Base-by-base conservation (phyloP, 2,329 filamentous ascomycete species). In the Phialophora chinensis region DNA sequence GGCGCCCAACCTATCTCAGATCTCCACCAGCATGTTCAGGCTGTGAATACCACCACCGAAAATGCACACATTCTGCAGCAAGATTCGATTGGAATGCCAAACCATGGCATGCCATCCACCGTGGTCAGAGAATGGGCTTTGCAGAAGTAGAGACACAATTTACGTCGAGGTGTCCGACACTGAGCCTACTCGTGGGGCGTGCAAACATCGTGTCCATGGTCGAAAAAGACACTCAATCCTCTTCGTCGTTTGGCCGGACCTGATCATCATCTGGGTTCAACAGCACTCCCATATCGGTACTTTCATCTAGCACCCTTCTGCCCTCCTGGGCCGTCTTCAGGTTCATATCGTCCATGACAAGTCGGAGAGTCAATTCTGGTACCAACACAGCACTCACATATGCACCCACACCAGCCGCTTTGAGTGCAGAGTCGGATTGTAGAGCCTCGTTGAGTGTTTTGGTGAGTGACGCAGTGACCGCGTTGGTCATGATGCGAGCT, bases 301-400 rank as follows among this genome's bases (percentile, higher is more conserved):
- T 92, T 69, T 90, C 86, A 69, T 84, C 80, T 73, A 94, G 77
- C 23, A 93, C 86, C 29, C 78, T 77, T 71, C 82, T 72, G 25
- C 82, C 81, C 23, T 78, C 77, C 8, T 76, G 73, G 11, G 75
- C 75, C 10, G 29, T 60, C n/a, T 52, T 17, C 1, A 86, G 79
- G 0, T 75, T 71, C 83, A 87, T 83, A 66, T 89, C 87, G 63
- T 88, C 85, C 77, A 82, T 85, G 20, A 89, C 85, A 20, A 89
- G 75, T 63, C 79, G 71, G 1, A 84, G 76, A 0, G 83, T 82
- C 53, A 87, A 72, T 73, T 96, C 93, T 0, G 91, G 91, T 27
- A 96, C 91, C 67, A 96, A 79, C 1, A 94, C 91, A 0, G 84
- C 83, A 77, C 93, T 90, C 2, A 93, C 87, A 72, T 90, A 94